Evolutionary conservation across 441 rosid species (phyloP).

Genomic region (Brassica balearica): DNA sequence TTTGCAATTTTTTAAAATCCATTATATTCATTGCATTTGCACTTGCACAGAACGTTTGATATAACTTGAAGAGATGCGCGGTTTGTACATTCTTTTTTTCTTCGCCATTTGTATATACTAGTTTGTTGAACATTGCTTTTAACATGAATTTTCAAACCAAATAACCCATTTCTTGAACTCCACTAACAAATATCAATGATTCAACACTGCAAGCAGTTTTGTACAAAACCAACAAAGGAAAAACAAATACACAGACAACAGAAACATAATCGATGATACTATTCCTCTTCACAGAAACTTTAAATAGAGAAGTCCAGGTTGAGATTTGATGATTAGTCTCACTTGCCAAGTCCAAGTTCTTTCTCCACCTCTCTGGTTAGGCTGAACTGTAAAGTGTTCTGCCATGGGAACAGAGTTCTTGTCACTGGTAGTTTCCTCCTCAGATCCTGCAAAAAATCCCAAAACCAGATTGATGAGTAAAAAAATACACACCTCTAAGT

Average conservation of each 20-base stretch:
- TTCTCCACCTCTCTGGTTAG: constrained; percentile 89
- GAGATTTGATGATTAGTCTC: constrained; percentile 27
- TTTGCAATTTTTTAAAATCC: background rate
- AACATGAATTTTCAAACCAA: background rate
- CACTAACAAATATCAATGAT: background rate
- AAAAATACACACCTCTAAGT: constrained; percentile 40
- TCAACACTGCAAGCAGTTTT: background rate
- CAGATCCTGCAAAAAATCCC: constrained; percentile 67
- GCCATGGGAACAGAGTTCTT: constrained; percentile 95
- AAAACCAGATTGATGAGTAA: background rate
- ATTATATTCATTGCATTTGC: background rate
- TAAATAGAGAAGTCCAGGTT: background rate
- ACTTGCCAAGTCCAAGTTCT: constrained; percentile 84
- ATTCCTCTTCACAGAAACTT: constrained; percentile 5
- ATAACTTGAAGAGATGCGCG: background rate
- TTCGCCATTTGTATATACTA: background rate
- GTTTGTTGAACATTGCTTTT: background rate
- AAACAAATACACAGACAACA: constrained; percentile 3
- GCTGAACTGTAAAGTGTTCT: constrained; percentile 85
- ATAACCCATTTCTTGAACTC: background rate
- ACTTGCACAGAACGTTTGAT: background rate
- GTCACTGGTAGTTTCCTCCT: constrained; percentile 97
- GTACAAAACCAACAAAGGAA: background rate
- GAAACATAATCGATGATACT: background rate
- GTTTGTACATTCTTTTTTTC: background rate